Conservation (phyloP, 176 grass and related monocot genomes). For the Areca catechu region DNA sequence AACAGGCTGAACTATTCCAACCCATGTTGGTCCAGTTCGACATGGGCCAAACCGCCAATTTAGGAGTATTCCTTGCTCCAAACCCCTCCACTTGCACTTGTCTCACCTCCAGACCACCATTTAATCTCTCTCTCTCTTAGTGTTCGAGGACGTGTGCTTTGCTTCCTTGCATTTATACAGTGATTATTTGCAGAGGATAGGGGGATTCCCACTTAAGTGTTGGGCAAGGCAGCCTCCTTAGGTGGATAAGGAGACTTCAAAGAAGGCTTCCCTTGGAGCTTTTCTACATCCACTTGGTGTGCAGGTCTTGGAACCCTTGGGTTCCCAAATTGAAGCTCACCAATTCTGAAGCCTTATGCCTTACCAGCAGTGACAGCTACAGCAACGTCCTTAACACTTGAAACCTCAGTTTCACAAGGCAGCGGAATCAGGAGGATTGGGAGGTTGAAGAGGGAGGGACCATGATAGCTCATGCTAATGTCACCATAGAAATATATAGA, state of each 20-base stretch:
- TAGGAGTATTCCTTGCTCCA: no score
- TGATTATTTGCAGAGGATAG: constrained; percentile 13
- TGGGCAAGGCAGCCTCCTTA: constrained; percentile 28
- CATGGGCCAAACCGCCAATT: no score
- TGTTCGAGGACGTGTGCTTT: no score
- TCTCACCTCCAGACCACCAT: neutral
- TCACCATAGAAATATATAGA: no score
- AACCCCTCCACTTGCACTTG: no score
- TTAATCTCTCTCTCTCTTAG: neutral
- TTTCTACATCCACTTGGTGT: constrained; percentile 52
- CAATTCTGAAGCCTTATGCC: constrained; percentile 73
- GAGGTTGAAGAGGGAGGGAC: no score
- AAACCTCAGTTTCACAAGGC: no score
- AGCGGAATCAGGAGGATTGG: no score
- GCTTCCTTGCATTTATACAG: no score
- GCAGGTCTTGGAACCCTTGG: constrained; percentile 52
- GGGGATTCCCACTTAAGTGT: constrained; percentile 25
- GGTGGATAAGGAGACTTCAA: neutral
- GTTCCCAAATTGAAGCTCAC: constrained; percentile 64
- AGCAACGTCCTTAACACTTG: constrained; percentile 53
- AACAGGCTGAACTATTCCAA: no score
- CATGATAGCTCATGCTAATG: no score
- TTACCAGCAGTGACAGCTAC: constrained; percentile 40
- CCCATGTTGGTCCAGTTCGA: no score
- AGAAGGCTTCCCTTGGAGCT: constrained; percentile 31